These are phyloP conservation scores for Cytospora paraplurivora DNA, from an alignment of 2,329 filamentous ascomycete species.

Conservation along the genomic window DNA sequence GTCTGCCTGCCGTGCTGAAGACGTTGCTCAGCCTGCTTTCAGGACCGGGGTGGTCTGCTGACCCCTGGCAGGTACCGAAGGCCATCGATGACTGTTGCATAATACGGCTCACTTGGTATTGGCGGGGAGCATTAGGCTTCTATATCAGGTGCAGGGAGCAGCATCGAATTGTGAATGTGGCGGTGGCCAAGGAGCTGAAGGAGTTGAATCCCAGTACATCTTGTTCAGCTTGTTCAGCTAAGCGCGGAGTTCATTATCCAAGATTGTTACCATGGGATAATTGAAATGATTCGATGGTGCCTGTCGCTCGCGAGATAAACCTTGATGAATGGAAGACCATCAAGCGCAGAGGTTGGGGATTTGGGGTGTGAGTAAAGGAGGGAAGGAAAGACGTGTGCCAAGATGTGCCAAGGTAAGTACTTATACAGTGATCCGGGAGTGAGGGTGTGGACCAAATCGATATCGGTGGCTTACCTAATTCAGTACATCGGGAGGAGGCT, in stretches of 20 bases:
- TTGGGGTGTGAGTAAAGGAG: no score
- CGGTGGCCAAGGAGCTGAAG: background rate
- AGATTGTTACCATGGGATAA: no score
- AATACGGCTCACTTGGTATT: background rate
- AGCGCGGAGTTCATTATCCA: background rate
- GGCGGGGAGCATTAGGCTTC: background rate
- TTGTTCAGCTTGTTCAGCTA: background rate
- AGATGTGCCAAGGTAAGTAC: background rate
- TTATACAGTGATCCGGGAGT: background rate
- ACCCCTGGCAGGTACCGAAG: background rate
- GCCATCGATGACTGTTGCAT: background rate
- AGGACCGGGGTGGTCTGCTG: background rate
- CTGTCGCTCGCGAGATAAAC: no score
- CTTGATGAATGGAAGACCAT: no score
- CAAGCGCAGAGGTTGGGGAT: no score
- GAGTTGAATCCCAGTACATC: background rate
- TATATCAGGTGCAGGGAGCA: background rate
- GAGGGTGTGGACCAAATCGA: background rate
- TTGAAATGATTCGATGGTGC: no score
- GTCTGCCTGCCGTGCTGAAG: background rate
- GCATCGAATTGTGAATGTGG: background rate
- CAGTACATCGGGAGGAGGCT: background rate
- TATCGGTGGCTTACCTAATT: conserved; percentile 16
- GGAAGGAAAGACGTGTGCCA: no score
- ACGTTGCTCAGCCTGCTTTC: background rate